Evolutionary conservation across 148 eudicot species (phyloP), one percentile per base, ranked within the genome.

Genomic region (Nepenthes mirabilis): DNA sequence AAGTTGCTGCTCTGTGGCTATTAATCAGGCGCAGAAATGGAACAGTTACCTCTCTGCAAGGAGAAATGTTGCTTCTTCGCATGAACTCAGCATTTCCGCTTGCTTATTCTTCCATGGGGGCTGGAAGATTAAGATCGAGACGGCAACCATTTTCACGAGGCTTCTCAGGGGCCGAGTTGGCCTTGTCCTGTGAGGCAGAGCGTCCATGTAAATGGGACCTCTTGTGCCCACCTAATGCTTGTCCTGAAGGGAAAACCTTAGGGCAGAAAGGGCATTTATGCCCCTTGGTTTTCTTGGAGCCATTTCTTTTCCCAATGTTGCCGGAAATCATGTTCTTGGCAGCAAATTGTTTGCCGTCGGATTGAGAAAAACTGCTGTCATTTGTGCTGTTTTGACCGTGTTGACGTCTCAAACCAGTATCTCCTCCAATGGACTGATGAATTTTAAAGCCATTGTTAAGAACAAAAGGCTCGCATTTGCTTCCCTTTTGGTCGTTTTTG

Each of bases 181-280:
- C 47, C 47, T 12, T 34, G 14, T 11, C 33, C 48, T n/a, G 32
- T 37, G 61, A 13, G 4, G 61, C 6, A 32, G 48, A 23, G 36
- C 61, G 71, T 55, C 62, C 73, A 33, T 75, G 37, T 45, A 81
- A 73, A 75, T 84, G 90, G 58, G 86, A 70, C 77, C 90, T 77
- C 70, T 84, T 84, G 66, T 84, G 90, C 11, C 90, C 90, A 14
- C 90, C 90, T 65, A 84, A 70, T 12, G 90, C 90, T 76, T 84
- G 90, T 34, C 90, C 90, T 14, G 79, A 78, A 66, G 69, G 79
- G 32, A 74, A 84, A 43, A 84, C 70, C 64, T 66, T 81, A 56
- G 65, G 61, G 66, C 90, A 84, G 58, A 74, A 68, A 12, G 86
- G 90, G 71, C 90, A 84, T 36, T 67, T 72, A n/a, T 84, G 83